These are phyloP conservation scores for Podila horticola DNA, from an alignment of 192 early-diverging fungal genomes.

Conservation along the genomic window DNA sequence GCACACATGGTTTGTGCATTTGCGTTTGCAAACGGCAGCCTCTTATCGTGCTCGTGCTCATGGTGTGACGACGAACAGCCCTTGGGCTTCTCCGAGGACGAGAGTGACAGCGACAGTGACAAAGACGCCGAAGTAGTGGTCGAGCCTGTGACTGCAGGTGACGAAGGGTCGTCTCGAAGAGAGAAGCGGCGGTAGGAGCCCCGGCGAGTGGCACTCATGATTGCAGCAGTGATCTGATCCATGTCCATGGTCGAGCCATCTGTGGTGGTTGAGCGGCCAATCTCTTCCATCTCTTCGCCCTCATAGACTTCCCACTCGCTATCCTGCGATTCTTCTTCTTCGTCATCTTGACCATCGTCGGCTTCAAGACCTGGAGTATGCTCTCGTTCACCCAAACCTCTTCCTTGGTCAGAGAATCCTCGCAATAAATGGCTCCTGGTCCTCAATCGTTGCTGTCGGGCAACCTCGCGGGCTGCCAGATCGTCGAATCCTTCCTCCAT, in stretches of 20 bases:
- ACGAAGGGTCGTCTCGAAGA: background rate
- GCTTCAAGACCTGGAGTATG: background rate
- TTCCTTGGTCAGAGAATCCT: background rate
- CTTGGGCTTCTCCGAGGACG: conserved; percentile 4
- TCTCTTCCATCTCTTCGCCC: conserved; percentile 1
- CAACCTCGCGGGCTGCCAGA: background rate
- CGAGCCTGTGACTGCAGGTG: conserved; percentile 2
- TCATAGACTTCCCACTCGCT: background rate
- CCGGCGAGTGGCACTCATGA: conserved; percentile 14
- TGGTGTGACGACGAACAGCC: background rate
- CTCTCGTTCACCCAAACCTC: background rate
- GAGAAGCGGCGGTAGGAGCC: conserved; percentile 21
- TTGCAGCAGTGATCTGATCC: conserved; percentile 10
- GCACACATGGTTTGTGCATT: conserved; percentile 54
- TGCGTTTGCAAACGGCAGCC: conserved; percentile 44
- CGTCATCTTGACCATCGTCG: background rate
- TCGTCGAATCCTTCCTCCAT: conserved; percentile 20
- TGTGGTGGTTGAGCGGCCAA: background rate
- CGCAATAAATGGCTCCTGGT: conserved; percentile 8
- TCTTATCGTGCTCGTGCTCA: background rate
- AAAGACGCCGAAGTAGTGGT: background rate
- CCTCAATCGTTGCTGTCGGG: background rate
- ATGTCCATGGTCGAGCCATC: conserved; percentile 11
- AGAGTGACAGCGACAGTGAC: conserved; percentile 4
- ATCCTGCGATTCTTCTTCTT: background rate